Conservation (phyloP, 768 basidiomycete species). For the Mycena capillaripes region DNA sequence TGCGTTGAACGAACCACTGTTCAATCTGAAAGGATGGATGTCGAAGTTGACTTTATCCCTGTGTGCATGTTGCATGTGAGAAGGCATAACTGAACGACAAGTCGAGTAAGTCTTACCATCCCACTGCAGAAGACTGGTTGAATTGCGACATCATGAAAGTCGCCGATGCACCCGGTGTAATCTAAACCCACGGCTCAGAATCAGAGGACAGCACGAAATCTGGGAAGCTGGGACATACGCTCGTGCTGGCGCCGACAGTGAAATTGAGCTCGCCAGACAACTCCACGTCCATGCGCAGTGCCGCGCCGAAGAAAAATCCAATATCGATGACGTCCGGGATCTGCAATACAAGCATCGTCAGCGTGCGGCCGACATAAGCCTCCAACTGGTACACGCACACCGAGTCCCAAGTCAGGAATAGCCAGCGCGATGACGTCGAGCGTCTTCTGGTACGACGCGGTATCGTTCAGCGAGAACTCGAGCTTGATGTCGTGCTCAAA, state of each 20-base stretch:
- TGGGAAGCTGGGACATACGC: not conserved
- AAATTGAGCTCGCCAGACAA: slow-evolving; percentile 11
- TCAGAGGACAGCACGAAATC: too few species aligned
- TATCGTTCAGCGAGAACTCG: slow-evolving; percentile 18
- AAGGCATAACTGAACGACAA: too few species aligned
- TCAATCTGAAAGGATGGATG: slow-evolving; percentile 30
- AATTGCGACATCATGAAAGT: slow-evolving; percentile 7
- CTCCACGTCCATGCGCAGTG: not conserved
- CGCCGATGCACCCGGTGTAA: slow-evolving; percentile 15
- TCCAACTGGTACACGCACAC: not conserved
- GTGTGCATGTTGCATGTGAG: too few species aligned
- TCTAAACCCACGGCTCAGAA: not conserved
- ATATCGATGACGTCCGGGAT: not conserved
- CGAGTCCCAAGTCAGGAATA: slow-evolving; percentile 14
- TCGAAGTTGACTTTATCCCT: slow-evolving; percentile 23
- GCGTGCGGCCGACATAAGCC: not conserved
- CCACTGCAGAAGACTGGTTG: slow-evolving; percentile 18
- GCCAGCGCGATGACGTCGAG: slow-evolving; percentile 15
- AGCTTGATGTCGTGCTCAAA: slow-evolving; percentile 29
- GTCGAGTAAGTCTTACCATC: too few species aligned
- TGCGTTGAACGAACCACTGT: slow-evolving; percentile 16
- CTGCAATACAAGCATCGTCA: not conserved
- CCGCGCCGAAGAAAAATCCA: slow-evolving; percentile 29
- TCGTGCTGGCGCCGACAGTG: slow-evolving; percentile 26
- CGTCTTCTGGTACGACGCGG: not conserved